Conservation (phyloP, 768 basidiomycete species). For the Solioccasus polychromus region DNA sequence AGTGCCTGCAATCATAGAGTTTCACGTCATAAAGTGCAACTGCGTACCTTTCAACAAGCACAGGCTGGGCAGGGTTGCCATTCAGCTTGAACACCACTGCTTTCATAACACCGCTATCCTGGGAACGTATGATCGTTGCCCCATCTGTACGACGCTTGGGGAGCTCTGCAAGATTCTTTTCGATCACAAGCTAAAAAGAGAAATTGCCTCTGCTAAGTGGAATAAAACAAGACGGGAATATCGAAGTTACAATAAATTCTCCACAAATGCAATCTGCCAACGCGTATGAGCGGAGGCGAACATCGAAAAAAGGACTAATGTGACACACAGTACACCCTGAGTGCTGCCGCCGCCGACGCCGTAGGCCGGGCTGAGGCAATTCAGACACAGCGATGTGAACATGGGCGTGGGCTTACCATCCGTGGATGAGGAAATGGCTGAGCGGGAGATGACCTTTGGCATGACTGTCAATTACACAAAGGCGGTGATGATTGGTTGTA, state of each 20-base stretch:
- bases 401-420: slow-evolving; percentile 51
- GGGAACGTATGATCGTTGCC: slow-evolving; percentile 74
- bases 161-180: slow-evolving; percentile 65
- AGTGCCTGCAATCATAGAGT: slow-evolving; percentile 14
- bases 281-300: slow-evolving; percentile 7
- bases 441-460: slow-evolving; percentile 92
- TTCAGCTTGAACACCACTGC: slow-evolving; percentile 87
- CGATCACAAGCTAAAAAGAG: slow-evolving; percentile 67
- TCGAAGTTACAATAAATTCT: slow-evolving; percentile 70
- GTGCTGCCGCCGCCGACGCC: slow-evolving; percentile 70
- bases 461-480: slow-evolving; percentile 38
- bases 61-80: slow-evolving; percentile 61
- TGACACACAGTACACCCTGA: slow-evolving; percentile 80
- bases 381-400: slow-evolving; percentile 1
- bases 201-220: neutral
- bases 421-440: slow-evolving; percentile 83
- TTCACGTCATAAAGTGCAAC: slow-evolving; percentile 11
- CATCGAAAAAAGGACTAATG: slow-evolving; percentile 7
- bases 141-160: slow-evolving; percentile 76
- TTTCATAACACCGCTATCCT: slow-evolving; percentile 54
- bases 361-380: slow-evolving; percentile 63
- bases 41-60: slow-evolving; percentile 75
- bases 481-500: slow-evolving; percentile 1
- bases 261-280: slow-evolving; percentile 79
- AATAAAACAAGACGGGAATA: slow-evolving; percentile 1